Evolutionary conservation across 2,329 filamentous ascomycete genomes (phyloP), one percentile per base, ranked within the genome.

Genomic region (Xylaria multiplex): DNA sequence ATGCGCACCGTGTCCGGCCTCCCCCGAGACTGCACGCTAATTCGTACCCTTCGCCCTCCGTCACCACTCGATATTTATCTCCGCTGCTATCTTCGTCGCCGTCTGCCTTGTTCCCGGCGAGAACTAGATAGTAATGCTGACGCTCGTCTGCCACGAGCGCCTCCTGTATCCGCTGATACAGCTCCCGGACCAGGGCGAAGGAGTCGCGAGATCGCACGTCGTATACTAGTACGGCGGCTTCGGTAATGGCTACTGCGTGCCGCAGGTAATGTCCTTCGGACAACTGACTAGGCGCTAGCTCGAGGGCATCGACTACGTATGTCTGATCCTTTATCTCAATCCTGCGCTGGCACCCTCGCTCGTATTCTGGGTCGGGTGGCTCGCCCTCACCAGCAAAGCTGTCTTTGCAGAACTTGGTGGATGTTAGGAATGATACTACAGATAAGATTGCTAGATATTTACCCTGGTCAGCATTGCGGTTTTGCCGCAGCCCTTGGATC

Each of bases 401-500:
- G 19, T 71, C 75, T 27, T 74, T 63, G 56, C 75, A 76, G 66
- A 81, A 77, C 79, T 81, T 50, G 11, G 45, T 27, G 16, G 48
- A 52, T 43, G 54, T 54, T 50, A 62, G 53, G 24, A 49, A 32
- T 14, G 16, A 57, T 66, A 59, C 56, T 52, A 2, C 5, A 46
- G 19, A 61, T 16, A 42, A 8, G 46, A 42, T 13, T 9, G 40
- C n/a, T 30, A 8, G 45, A 27, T 3, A 49, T 65, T 69, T 71
- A 81, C 80, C 68, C 76, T 76, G 5, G 77, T 79, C 13, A 82
- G 64, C 6, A 82, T 72, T 4, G 79, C 76, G 8, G 80, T 81
- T 70, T 82, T 82, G n/a, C 81, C 80, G 49, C 76, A 77, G 0
- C 78, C 78, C 37, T 78, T 76, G 2, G 74, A 76, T 5, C 80